Percentiles rank a stretch among this genome's conserved stretches.
phyloP scores from a whole-genome alignment of 2,329 filamentous ascomycete species.

The Aspergillus uvarum region DNA sequence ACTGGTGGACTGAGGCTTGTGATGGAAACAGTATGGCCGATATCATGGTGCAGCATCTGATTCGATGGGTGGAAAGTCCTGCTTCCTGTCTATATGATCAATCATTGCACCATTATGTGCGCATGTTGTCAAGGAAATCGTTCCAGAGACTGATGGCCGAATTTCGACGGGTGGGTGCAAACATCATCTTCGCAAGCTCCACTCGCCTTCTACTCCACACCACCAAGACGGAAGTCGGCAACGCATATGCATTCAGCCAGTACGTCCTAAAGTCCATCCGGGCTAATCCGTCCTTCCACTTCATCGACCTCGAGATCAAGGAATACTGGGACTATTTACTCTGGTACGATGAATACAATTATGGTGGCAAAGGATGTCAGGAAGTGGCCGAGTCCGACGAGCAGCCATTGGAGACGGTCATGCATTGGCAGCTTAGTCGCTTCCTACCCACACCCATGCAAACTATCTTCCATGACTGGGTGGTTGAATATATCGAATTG shows the following conservation, averaged over 20 bases:
- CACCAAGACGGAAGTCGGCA: slow-evolving; percentile 93
- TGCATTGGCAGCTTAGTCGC: slow-evolving; percentile 96
- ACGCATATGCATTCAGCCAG: slow-evolving; percentile 93
- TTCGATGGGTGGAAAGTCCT: slow-evolving; percentile 94
- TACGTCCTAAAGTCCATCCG: slow-evolving; percentile 98
- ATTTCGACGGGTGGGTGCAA: slow-evolving; percentile 90
- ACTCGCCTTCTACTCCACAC: slow-evolving; percentile 91
- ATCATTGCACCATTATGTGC: slow-evolving; percentile 92
- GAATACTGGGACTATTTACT: slow-evolving; percentile 99
- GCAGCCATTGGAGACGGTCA: slow-evolving; percentile 83
- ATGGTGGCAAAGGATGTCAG: slow-evolving; percentile 87
- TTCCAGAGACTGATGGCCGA: slow-evolving; percentile 96
- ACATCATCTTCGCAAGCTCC: slow-evolving; percentile 90
- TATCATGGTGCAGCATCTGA: slow-evolving; percentile 93
- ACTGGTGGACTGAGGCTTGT: slow-evolving; percentile 96
- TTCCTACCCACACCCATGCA: slow-evolving; percentile 82
- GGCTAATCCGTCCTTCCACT: slow-evolving; percentile 91
- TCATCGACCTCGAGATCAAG: slow-evolving; percentile 93
- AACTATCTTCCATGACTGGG: slow-evolving; percentile 83
- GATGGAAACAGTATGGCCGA: slow-evolving; percentile 91
- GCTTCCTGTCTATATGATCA: slow-evolving; percentile 94
- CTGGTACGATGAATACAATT: slow-evolving; percentile 99
- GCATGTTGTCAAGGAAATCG: slow-evolving; percentile 97
- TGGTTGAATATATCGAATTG: slow-evolving; percentile 89
- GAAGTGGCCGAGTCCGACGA: slow-evolving; percentile 74